These are phyloP conservation scores for Effrenium voratum DNA, from an alignment of 73 alveolate species.

Conservation along the genomic window DNA sequence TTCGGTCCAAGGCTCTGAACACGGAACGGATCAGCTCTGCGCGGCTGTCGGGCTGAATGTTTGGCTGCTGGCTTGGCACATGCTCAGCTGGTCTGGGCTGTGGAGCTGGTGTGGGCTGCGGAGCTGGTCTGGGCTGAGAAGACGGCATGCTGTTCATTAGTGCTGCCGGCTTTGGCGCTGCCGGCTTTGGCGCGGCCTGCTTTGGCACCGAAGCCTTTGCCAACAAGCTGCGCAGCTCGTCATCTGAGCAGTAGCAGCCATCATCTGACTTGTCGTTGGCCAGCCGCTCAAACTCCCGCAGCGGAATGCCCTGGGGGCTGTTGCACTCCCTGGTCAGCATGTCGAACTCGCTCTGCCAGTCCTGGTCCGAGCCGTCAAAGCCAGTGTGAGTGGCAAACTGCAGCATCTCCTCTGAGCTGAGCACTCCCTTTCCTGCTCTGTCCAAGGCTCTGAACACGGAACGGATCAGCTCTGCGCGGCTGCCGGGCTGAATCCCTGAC, in stretches of 20 bases:
- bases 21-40: not conserved
- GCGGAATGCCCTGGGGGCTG: not conserved
- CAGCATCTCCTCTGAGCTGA: slow-evolving; percentile 43
- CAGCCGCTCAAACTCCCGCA: slow-evolving; percentile 6
- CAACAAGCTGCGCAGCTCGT: not conserved
- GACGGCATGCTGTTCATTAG: too few species aligned
- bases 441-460: not conserved
- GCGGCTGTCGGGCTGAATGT: not conserved
- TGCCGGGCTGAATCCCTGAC: too few species aligned
- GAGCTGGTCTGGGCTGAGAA: too few species aligned
- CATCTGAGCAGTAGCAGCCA: slow-evolving; percentile 58
- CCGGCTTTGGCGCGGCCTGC: too few species aligned
- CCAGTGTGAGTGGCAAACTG: slow-evolving; percentile 62
- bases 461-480: not conserved
- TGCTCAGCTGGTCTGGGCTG: too few species aligned
- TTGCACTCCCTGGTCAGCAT: not conserved
- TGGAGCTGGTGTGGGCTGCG: too few species aligned
- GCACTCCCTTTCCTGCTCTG: not conserved
- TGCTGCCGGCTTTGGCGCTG: too few species aligned
- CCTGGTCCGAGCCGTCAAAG: slow-evolving; percentile 21
- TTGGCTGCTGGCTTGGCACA: not conserved
- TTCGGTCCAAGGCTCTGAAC: not conserved
- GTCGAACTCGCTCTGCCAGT: slow-evolving; percentile 13
- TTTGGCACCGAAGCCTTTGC: too few species aligned
- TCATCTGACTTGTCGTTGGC: not conserved